phyloP scores from a whole-genome alignment of 495 filamentous ascomycete genomes.

The Hypomontagnella monticulosa region DNA sequence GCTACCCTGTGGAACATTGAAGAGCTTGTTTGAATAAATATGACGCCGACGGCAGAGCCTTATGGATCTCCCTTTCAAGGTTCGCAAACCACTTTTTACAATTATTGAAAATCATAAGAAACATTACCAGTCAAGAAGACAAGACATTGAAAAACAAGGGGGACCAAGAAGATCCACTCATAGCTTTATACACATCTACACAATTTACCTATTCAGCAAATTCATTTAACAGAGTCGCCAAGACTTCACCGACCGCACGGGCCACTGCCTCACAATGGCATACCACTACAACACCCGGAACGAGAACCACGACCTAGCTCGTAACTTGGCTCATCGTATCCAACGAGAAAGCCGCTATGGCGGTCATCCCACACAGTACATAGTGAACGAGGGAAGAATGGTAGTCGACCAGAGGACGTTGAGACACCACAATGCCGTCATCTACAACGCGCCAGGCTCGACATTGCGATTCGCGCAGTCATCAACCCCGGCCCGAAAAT shows the following conservation, averaged over 20 bases:
- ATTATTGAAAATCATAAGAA: too few species aligned
- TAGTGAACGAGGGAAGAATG: slow-evolving; percentile 40
- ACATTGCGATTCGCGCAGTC: slow-evolving; percentile 30
- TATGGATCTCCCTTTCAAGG: too few species aligned
- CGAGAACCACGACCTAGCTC: slow-evolving; percentile 8
- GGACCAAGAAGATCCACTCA: background rate
- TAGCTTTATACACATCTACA: background rate
- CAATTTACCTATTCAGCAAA: background rate
- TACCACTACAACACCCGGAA: slow-evolving; percentile 18
- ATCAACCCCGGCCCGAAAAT: background rate
- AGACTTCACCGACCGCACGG: background rate
- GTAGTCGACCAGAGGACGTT: slow-evolving; percentile 22
- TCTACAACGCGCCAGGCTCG: slow-evolving; percentile 45
- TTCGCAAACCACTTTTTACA: too few species aligned
- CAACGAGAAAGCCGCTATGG: slow-evolving; percentile 20
- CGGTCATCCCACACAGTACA: slow-evolving; percentile 28
- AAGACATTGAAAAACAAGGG: background rate
- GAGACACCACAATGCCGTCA: slow-evolving; percentile 36
- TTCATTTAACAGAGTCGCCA: background rate
- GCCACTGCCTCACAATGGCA: slow-evolving; percentile 25
- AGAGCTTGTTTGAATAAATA: too few species aligned
- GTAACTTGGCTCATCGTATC: slow-evolving; percentile 19
- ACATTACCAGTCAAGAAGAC: too few species aligned
- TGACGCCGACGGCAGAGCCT: too few species aligned
- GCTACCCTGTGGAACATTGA: too few species aligned